These are phyloP conservation scores for Tricholoma hemisulphureum DNA, from an alignment of 768 basidiomycete species.

Conservation along the genomic window DNA sequence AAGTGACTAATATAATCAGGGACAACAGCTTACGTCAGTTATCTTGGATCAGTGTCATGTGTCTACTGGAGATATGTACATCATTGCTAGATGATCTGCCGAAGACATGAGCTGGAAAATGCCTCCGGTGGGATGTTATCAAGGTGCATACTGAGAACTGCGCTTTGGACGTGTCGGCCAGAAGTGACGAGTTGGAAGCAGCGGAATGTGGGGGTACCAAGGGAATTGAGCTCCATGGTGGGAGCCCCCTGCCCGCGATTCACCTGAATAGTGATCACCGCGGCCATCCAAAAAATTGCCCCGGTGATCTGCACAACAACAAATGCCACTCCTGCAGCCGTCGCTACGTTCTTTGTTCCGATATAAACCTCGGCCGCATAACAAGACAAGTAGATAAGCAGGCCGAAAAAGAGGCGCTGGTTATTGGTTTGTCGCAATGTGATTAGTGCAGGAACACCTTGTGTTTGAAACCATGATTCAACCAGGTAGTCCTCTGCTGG, in stretches of 20 bases:
- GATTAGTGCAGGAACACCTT: neutral
- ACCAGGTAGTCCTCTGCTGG: neutral
- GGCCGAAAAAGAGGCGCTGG: neutral
- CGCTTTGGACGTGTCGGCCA: neutral
- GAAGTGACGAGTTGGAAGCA: neutral
- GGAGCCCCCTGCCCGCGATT: neutral
- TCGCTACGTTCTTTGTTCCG: neutral
- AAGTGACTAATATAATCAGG: too few species aligned
- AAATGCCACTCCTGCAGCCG: neutral
- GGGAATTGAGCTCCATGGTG: neutral
- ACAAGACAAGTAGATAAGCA: neutral
- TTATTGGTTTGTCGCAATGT: neutral
- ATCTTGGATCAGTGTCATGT: too few species aligned
- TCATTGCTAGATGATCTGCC: too few species aligned
- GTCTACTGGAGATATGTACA: too few species aligned
- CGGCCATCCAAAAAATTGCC: neutral
- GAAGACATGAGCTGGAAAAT: too few species aligned
- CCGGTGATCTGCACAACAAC: neutral
- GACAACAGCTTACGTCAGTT: too few species aligned
- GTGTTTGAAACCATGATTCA: neutral
- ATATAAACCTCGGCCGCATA: neutral
- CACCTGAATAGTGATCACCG: neutral
- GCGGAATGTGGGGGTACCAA: neutral
- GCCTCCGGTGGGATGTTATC: too few species aligned
- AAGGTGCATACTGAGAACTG: neutral